Conservation (phyloP, 345 rosid genomes). For the Clarkia xantiana region DNA sequence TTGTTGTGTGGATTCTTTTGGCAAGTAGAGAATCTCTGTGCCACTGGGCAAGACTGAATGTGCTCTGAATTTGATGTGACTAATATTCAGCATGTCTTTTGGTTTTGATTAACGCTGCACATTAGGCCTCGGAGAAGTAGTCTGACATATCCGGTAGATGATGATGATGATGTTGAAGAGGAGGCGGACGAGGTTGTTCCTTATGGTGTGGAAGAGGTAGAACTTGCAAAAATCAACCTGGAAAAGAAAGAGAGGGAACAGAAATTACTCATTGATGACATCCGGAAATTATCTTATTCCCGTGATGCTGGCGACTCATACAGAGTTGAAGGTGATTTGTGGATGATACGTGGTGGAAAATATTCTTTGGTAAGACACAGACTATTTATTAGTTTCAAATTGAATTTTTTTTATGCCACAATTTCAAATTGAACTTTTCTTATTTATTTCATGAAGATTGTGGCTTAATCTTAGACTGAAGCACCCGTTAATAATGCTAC, state of each 20-base stretch:
- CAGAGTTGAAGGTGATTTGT: conserved; percentile 23
- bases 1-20: too few species aligned
- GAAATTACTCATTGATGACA: conserved; percentile 66
- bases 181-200: conserved; percentile 98
- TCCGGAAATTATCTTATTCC: conserved; percentile 50
- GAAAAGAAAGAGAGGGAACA: conserved; percentile 64
- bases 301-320: conserved; percentile 37
- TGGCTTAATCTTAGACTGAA: too few species aligned
- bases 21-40: too few species aligned
- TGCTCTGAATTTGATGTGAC: too few species aligned
- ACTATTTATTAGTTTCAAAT: background rate
- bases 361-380: conserved; percentile 29
- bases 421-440: too few species aligned
- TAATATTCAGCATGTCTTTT: background rate
- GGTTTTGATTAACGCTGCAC: conserved; percentile 6
- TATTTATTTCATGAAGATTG: too few species aligned
- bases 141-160: conserved; percentile 76
- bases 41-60: too few species aligned
- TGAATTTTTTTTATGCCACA: background rate
- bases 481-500: too few species aligned
- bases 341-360: conserved; percentile 40
- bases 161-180: conserved; percentile 90
- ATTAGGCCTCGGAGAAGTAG: conserved; percentile 89
- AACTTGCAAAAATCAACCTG: conserved; percentile 77
- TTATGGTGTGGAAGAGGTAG: conserved; percentile 93